Percentiles rank a stretch among this genome's conserved stretches.
phyloP scores from a whole-genome alignment of 2,329 filamentous ascomycete genomes.

The Rutstroemia sp. region DNA sequence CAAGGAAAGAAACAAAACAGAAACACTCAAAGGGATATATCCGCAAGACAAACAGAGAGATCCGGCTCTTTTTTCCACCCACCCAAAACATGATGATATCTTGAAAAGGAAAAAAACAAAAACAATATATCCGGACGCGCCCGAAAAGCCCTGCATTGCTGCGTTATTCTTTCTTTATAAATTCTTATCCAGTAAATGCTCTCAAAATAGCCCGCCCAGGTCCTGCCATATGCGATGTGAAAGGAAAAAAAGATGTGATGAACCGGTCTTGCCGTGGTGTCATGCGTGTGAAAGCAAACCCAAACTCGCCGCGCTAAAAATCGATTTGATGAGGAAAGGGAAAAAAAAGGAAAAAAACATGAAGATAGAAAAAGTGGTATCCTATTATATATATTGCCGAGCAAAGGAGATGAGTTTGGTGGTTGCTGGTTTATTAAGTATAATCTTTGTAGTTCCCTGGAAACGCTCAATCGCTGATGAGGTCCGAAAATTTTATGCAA shows the following conservation, averaged over 20 bases:
- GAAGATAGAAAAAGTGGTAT: conserved; percentile 20
- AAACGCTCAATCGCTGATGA: conserved; percentile 28
- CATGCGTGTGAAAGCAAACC: conserved; percentile 39
- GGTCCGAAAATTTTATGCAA: conserved; percentile 15
- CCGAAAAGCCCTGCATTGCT: conserved; percentile 51
- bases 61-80: neutral
- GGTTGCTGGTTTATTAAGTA: conserved; percentile 9
- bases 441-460: conserved; percentile 20
- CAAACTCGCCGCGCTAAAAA: conserved; percentile 47
- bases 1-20: conserved; percentile 17
- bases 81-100: conserved; percentile 4
- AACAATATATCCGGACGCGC: conserved; percentile 31
- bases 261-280: conserved; percentile 28
- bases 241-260: conserved; percentile 24
- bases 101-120: conserved; percentile 20
- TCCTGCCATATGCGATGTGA: conserved; percentile 26
- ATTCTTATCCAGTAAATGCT: conserved; percentile 27
- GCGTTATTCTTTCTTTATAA: conserved; percentile 44
- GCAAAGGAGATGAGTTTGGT: conserved; percentile 15
- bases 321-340: conserved; percentile 20
- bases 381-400: conserved; percentile 26
- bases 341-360: conserved; percentile 31
- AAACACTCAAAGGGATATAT: conserved; percentile 18
- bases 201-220: conserved; percentile 24
- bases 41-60: conserved; percentile 26